Base-by-base conservation (phyloP, 805 yeast species). In the Candida railenensis region DNA sequence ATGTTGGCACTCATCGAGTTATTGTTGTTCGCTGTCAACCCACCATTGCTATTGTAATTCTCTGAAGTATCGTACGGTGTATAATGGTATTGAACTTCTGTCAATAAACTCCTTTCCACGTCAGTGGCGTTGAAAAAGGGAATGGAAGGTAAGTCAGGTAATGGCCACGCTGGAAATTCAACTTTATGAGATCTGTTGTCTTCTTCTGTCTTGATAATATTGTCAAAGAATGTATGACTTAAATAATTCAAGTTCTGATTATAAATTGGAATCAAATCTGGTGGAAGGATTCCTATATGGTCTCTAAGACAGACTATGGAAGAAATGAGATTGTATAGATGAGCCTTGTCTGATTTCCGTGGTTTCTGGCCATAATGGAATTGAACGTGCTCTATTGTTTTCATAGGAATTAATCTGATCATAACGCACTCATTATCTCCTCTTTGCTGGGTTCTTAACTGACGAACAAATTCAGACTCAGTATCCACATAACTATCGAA, bases 221-320 rank as follows among this genome's bases (percentile, higher is more conserved):
- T 66, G 36, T 72, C 72, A 30, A 89, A 69, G 83, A 91, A 89
- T 30, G 59, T 63, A 34, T 75, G 76, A 1, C 72, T 66, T 43
- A 91, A 69, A 56, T 80, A 87, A 4, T 73, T 71, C 52, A 90
- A 71, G 47, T 84, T 78, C 53, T 83, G 84, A 34, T 80, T 72
- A 62, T 85, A 89, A 18, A 87, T 79, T 14, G 94, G 91, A 59
- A 87, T 75, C 41, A 89, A 62, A 56, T 84, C 94, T 0, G 89
- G 85, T 2, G 96, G 94, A 38, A 92, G 62, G 41, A 78, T 78
- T 5, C 98, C 98, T 12, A 86, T 89, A 48, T 83, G 76, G 52
- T 87, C 96, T 55, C 96, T 70, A 43, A 89, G 65, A 25, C 90
- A 88, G 3, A 90, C 96, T 16, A 86, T 76, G 1, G 96, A 89